These are phyloP conservation scores for Cryptosporidium ryanae DNA, from an alignment of 169 alveolate genomes.

Conservation along the genomic window DNA sequence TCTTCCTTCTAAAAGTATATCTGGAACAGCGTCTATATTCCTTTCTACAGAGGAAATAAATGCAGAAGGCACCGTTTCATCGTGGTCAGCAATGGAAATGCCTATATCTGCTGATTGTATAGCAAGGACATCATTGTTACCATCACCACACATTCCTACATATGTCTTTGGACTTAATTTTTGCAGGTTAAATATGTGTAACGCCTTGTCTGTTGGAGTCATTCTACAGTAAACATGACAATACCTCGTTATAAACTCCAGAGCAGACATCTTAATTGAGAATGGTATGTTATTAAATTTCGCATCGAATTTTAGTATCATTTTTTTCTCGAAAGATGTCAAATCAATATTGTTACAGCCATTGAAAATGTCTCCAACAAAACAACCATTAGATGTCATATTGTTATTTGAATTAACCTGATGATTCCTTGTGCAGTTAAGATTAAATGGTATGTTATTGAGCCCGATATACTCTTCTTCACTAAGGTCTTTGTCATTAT, in stretches of 20 bases:
- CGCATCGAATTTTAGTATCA: constrained; percentile 39
- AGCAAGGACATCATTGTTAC: constrained; percentile 80
- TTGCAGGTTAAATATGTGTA: constrained; percentile 35
- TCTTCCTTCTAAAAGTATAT: constrained; percentile 60
- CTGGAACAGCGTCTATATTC: constrained; percentile 66
- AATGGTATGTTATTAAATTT: not conserved
- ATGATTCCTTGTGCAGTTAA: constrained; percentile 40
- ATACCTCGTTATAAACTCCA: constrained; percentile 56
- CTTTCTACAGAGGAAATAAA: constrained; percentile 40
- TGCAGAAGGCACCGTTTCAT: constrained; percentile 39
- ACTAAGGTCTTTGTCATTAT: constrained; percentile 3
- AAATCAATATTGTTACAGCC: not conserved
- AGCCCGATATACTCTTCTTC: constrained; percentile 42
- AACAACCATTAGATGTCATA: not conserved
- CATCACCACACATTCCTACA: constrained; percentile 83
- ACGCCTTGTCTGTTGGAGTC: constrained; percentile 72
- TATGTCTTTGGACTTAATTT: constrained; percentile 74
- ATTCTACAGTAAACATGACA: constrained; percentile 70
- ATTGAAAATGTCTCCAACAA: not conserved
- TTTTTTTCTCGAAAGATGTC: not conserved
- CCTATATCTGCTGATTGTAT: constrained; percentile 79
- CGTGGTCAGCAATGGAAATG: constrained; percentile 75
- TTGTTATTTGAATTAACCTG: not conserved
- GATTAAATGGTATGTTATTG: constrained; percentile 16
- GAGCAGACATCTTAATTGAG: constrained; percentile 41